Evolutionary conservation across 768 basidiomycete genomes (phyloP), one percentile per base, ranked within the genome.

Genomic region (Hypsizygus marmoreus): DNA sequence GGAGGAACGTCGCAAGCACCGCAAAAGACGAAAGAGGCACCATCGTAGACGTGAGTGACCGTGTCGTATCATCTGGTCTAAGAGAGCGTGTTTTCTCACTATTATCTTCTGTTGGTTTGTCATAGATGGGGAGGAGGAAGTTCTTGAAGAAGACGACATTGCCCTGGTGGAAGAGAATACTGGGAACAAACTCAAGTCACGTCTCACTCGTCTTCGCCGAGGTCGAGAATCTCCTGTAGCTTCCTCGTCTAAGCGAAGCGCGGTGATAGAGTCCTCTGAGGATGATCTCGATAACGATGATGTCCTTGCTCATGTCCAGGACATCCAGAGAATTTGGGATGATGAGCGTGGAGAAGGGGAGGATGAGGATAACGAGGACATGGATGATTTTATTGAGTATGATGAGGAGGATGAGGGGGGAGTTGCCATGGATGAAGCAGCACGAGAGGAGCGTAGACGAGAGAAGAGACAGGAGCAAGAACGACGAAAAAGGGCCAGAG

Each of bases 141-240:
- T 71, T 12, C 68, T 98, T 39, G 94, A 97, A 53, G 97, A 97
- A 25, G 97, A 98, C 56, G 97, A 98, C 64, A 66, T 98, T 37
- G 95, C 93, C 22, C 56, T 81, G 75, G 84, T 73, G 76, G 97
- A 75, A 54, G 95, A 95, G 59, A 97, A 97, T 55, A 92, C 91
- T 9, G 94, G 95, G 8, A 76, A 81, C 3, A 77, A 83, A 2
- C 87, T 88, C 66, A 81, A 84, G 61, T 82, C 81, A 57, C 80
- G 84, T 42, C 68, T 95, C 34, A 93, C 76, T 80, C 61, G 75
- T 44, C 69, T 75, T 17, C 85, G 93, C 46, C 84, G 91, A 47
- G 82, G 83, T 23, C 82, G 84, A 50, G 80, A 80, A 39, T 91
- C 88, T 11, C 80, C 84, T 2, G 74, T 73, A 3, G 72, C 80